Percentiles rank a stretch among this genome's conserved stretches.
Conservation (phyloP, 768 basidiomycete genomes). For the Lactarius tabidus region DNA sequence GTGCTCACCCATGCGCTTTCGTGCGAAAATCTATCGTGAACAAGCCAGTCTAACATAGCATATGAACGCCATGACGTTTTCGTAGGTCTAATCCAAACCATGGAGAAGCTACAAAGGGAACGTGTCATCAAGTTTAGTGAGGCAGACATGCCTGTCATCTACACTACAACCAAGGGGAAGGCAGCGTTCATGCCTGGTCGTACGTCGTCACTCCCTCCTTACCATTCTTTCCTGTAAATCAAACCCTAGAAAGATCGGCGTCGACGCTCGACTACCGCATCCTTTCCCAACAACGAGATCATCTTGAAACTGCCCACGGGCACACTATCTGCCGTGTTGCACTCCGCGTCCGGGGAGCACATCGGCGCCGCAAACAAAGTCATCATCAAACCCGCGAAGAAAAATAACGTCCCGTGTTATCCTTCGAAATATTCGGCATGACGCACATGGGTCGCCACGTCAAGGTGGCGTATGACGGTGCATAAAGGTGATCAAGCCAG, state of each 20-base stretch:
- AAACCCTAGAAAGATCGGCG: conserved; percentile 52
- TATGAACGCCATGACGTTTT: neutral
- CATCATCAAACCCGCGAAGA: conserved; percentile 83
- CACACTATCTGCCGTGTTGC: conserved; percentile 69
- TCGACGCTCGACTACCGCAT: conserved; percentile 74
- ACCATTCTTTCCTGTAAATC: conserved; percentile 13
- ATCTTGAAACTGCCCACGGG: conserved; percentile 67
- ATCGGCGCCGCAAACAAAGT: conserved; percentile 50
- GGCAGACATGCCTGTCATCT: conserved; percentile 74
- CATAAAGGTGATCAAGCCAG: conserved; percentile 76
- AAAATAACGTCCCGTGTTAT: conserved; percentile 75
- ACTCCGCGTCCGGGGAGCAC: conserved; percentile 38
- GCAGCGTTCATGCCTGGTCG: conserved; percentile 87
- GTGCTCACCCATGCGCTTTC: no score
- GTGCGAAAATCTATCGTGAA: no score
- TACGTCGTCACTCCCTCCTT: conserved; percentile 38
- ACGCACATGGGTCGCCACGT: conserved; percentile 62
- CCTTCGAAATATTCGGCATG: conserved; percentile 66
- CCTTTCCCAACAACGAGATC: conserved; percentile 84
- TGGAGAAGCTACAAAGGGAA: conserved; percentile 84
- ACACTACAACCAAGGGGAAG: conserved; percentile 65
- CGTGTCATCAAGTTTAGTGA: conserved; percentile 79
- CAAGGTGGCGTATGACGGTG: conserved; percentile 70
- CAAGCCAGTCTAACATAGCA: no score
- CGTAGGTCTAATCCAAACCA: conserved; percentile 70